Percentiles rank a stretch among this genome's conserved stretches.
phyloP scores from a whole-genome alignment of 306 rosid genomes.

The Albizia julibrissin region DNA sequence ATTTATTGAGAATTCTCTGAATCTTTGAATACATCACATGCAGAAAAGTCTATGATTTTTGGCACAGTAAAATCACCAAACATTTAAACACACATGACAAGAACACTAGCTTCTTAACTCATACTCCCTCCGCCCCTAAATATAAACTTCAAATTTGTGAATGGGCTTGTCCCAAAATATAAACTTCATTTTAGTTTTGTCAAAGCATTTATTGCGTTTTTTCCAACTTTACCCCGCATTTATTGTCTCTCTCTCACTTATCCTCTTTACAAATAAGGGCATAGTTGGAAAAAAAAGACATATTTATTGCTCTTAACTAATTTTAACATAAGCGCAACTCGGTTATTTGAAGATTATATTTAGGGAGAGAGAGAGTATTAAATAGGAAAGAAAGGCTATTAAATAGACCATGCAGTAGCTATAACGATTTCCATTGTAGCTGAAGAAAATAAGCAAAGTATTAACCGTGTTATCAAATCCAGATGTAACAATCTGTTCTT shows the following conservation, averaged over 20 bases:
- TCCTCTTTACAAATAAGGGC: too few species aligned
- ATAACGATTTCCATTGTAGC: constrained; percentile 27
- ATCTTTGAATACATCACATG: constrained; percentile 7
- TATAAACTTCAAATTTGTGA: too few species aligned
- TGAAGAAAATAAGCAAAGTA: constrained; percentile 21
- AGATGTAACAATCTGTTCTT: constrained; percentile 76
- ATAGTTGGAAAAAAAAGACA: too few species aligned
- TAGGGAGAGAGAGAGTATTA: neutral
- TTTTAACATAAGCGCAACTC: too few species aligned
- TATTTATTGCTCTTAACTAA: too few species aligned
- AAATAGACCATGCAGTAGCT: neutral
- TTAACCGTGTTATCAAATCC: constrained; percentile 88
- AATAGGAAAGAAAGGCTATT: constrained; percentile 16
- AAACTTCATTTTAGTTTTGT: too few species aligned
- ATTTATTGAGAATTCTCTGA: neutral
- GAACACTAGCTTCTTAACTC: constrained; percentile 1
- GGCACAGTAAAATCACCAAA: neutral
- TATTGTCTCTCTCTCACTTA: too few species aligned
- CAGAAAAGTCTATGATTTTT: neutral
- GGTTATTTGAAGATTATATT: too few species aligned
- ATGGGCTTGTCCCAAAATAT: too few species aligned
- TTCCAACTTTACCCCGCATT: too few species aligned
- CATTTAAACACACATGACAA: constrained; percentile 21
- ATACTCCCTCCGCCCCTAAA: too few species aligned
- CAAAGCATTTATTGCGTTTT: too few species aligned